Percentiles rank a stretch among this genome's conserved stretches.
Evolutionary conservation across 768 basidiomycete genomes (phyloP).

Genomic region (Terana coerulea): DNA sequence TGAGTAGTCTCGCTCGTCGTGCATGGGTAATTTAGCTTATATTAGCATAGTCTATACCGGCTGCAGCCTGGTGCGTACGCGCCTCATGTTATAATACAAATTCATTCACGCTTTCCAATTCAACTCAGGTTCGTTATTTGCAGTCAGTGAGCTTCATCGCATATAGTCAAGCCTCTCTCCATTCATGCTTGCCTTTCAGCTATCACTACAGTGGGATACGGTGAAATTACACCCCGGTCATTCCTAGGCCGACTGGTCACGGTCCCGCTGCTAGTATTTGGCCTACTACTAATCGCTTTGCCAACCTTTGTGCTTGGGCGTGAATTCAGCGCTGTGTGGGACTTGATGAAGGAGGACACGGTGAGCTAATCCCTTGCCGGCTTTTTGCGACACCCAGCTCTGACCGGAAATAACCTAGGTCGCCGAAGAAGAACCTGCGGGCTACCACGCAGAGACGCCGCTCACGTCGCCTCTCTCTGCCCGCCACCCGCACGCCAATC

Average conservation of each 20-base stretch:
- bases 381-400: no score
- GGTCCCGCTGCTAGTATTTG: conserved; percentile 82
- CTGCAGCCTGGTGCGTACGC: conserved; percentile 73
- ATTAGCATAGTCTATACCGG: conserved; percentile 54
- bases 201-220: conserved; percentile 88
- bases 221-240: conserved; percentile 86
- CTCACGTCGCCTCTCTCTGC: conserved; percentile 4
- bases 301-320: conserved; percentile 90
- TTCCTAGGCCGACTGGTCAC: conserved; percentile 86
- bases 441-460: neutral
- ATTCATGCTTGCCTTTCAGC: conserved; percentile 37
- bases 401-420: no score
- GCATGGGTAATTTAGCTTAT: neutral
- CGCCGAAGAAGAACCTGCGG: neutral
- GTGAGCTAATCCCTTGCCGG: conserved; percentile 30
- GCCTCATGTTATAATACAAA: no score
- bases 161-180: no score
- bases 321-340: conserved; percentile 91
- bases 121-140: conserved; percentile 63
- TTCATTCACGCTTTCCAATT: conserved; percentile 17
- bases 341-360: conserved; percentile 59
- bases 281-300: conserved; percentile 83
- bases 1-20: conserved; percentile 27
- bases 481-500: neutral
- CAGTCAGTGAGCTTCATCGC: conserved; percentile 46